These are phyloP conservation scores for Populus euphratica DNA, from an alignment of 345 rosid species.

Conservation along the genomic window DNA sequence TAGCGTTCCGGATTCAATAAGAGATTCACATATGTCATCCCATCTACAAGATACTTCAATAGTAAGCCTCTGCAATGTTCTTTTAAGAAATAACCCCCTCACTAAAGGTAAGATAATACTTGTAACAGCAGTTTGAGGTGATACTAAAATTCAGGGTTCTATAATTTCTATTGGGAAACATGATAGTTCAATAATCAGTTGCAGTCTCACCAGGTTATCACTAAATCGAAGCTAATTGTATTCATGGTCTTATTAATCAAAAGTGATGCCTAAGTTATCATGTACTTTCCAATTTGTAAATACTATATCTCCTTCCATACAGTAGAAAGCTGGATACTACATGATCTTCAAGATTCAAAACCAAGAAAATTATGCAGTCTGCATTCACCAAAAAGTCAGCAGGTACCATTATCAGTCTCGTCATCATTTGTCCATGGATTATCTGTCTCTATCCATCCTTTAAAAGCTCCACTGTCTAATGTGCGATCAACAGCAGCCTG, in stretches of 20 bases:
- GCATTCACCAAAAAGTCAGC: constrained; percentile 12
- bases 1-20: constrained; percentile 83
- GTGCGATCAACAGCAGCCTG: constrained; percentile 88
- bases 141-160: too few relatives aligned
- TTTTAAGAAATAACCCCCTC: background rate
- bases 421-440: constrained; percentile 98
- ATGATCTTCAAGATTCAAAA: background rate
- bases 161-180: background rate
- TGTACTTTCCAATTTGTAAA: background rate
- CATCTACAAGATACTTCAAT: constrained; percentile 43
- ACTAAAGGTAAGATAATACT: background rate
- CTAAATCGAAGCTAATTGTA: background rate
- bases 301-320: background rate
- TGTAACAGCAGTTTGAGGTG: background rate
- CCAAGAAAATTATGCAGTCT: background rate
- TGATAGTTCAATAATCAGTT: background rate
- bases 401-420: constrained; percentile 80
- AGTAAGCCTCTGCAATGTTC: background rate
- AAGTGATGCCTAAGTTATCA: background rate
- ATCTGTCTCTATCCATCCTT: constrained; percentile 84
- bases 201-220: background rate
- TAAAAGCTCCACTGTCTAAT: constrained; percentile 64
- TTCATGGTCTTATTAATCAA: background rate
- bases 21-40: constrained; percentile 85
- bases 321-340: background rate